phyloP scores from a whole-genome alignment of 2,329 filamentous ascomycete genomes.

The Clathrospora elynae region DNA sequence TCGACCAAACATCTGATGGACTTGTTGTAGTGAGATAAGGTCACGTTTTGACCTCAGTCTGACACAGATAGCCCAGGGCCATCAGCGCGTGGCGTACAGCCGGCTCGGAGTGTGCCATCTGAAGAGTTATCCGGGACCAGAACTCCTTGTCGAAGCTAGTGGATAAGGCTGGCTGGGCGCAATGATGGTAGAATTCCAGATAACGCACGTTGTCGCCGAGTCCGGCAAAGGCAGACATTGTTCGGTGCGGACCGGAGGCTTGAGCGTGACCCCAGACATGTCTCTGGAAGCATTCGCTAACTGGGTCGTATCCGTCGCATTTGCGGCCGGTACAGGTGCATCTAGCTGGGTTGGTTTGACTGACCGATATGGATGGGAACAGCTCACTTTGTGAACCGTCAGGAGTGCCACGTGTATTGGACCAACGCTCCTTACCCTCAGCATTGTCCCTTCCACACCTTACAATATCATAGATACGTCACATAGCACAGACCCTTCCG shows the following conservation, averaged over 20 bases:
- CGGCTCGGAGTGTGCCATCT: slow-evolving; percentile 50
- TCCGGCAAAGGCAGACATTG: slow-evolving; percentile 12
- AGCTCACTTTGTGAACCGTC: too few relatives aligned
- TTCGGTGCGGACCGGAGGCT: slow-evolving; percentile 5
- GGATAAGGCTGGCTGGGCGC: slow-evolving; percentile 46
- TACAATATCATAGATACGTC: too few relatives aligned
- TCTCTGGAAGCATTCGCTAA: slow-evolving; percentile 4
- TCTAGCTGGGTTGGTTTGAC: slow-evolving; percentile 20
- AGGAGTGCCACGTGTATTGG: too few relatives aligned
- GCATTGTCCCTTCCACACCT: too few relatives aligned
- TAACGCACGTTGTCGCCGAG: slow-evolving; percentile 26
- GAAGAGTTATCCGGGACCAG: slow-evolving; percentile 51
- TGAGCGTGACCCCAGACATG: slow-evolving; percentile 8
- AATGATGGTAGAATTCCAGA: slow-evolving; percentile 51
- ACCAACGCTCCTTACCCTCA: too few relatives aligned
- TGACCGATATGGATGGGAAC: too few relatives aligned
- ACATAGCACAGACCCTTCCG: too few relatives aligned
- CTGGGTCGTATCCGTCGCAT: slow-evolving; percentile 35
- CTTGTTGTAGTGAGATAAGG: slow-evolving; percentile 51
- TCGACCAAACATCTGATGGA: slow-evolving; percentile 47
- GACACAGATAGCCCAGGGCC: slow-evolving; percentile 48
- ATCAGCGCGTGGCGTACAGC: slow-evolving; percentile 52
- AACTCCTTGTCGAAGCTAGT: slow-evolving; percentile 44
- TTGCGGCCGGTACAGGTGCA: slow-evolving; percentile 39
- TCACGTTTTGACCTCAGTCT: slow-evolving; percentile 31